Evolutionary conservation across 2,329 filamentous ascomycete species (phyloP).

Genomic region (Colletotrichum plurivorum): DNA sequence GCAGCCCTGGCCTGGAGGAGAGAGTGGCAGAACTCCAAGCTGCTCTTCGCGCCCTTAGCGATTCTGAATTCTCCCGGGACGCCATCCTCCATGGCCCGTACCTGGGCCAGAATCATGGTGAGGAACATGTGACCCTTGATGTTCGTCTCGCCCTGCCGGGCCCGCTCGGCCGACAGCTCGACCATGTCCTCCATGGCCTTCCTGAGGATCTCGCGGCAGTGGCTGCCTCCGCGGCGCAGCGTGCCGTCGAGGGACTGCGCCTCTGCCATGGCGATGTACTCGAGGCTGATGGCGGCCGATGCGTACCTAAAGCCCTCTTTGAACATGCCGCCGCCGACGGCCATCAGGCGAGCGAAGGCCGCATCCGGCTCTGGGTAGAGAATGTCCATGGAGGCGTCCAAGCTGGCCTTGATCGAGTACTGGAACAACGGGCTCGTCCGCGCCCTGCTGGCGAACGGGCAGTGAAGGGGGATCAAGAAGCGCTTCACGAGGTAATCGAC

Average conservation of each 20-base stretch:
- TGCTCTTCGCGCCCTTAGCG: conserved; percentile 50
- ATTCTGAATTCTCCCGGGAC: conserved; percentile 46
- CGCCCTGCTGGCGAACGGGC: conserved; percentile 60
- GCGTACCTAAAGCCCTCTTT: conserved; percentile 55
- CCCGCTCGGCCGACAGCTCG: conserved; percentile 47
- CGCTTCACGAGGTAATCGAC: conserved; percentile 67
- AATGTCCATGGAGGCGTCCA: conserved; percentile 59
- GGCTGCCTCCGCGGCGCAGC: conserved; percentile 44
- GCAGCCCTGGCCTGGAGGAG: conserved; percentile 45
- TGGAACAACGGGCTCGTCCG: conserved; percentile 61
- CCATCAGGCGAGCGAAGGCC: conserved; percentile 53
- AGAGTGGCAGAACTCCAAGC: conserved; percentile 49
- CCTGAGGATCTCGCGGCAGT: conserved; percentile 50
- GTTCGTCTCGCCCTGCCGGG: conserved; percentile 59
- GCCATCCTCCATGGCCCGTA: conserved; percentile 51
- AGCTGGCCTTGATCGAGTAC: conserved; percentile 62
- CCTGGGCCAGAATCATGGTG: conserved; percentile 55
- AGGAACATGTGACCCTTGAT: conserved; percentile 59
- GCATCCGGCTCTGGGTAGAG: conserved; percentile 53
- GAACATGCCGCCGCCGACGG: conserved; percentile 57
- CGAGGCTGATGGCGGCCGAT: conserved; percentile 49
- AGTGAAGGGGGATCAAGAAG: conserved; percentile 69
- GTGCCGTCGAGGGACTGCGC: conserved; percentile 48
- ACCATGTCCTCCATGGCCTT: conserved; percentile 48
- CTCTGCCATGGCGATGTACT: conserved; percentile 53